Evolutionary conservation across 805 yeast genomes (phyloP), one percentile per base, ranked within the genome.

Genomic region (Saccharomycopsis fibuligera): DNA sequence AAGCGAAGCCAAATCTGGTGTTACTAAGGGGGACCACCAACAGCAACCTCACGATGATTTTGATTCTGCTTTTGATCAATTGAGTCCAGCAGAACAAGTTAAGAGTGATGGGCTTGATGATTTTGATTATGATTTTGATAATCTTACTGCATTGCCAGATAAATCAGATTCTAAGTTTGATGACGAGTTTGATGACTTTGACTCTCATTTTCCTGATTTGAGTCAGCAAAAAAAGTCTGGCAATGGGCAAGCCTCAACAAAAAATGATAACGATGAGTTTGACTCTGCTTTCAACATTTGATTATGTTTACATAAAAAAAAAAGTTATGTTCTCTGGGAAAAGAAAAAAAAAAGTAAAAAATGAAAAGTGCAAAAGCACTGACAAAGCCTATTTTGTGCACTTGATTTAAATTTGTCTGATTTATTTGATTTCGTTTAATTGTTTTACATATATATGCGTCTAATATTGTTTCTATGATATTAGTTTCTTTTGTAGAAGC

Each of bases 1-100:
- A 50, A 33, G 41, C 60, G 60, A 43, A 36, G 64, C 60, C 40
- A 56, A 50, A 22, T 57, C 60, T 16, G 56, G 54, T 9, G 61
- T 57, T 40, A 47, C 50, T 29, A 65, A 61, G 44, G 41, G 61
- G 23, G 60, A 57, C 25, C 57, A 57, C 5, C 61, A 62, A 43
- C 47, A 60, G 24, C 56, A 58, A 31, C 56, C 39, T 12, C 27
- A 30, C 23, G 43, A 19, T 16, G 48, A 41, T 36, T 31, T 37
- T 39, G 48, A 42, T 14, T 9, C 5, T 2, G 43, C 38, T 19
- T 41, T 51, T 24, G 57, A 48, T 17, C 60, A 60, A 21, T 52
- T 54, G 30, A 47, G 40, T 33, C 44, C 49, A 17, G 35, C 55
- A n/a, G 46, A 35, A 10, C 39, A 21, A 8, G 9, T 17, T 9